Percentiles rank a stretch among this genome's conserved stretches.
Evolutionary conservation across 1,284 basidiomycete species (phyloP).

Genomic region (Cryptococcus deneoformans): DNA sequence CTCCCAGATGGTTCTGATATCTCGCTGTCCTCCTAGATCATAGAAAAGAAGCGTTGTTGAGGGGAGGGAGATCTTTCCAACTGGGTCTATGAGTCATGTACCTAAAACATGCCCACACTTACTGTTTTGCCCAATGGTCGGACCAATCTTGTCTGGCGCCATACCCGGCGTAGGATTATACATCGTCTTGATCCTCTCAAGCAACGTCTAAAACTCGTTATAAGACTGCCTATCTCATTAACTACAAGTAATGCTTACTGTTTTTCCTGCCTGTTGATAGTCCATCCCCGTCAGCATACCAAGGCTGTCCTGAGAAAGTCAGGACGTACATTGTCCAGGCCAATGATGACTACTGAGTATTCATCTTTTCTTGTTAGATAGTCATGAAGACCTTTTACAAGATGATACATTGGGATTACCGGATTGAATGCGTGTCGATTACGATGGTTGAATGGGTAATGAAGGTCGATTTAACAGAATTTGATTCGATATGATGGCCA

Average conservation of each 20-base stretch:
- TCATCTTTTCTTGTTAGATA: conserved; percentile 90
- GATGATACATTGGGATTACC: conserved; percentile 66
- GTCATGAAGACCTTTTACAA: conserved; percentile 82
- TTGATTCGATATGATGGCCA: not conserved
- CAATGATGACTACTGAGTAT: conserved; percentile 89
- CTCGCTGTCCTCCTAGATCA: conserved; percentile 87
- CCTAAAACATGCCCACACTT: conserved; percentile 21
- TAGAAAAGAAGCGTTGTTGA: conserved; percentile 92
- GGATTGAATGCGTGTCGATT: not conserved
- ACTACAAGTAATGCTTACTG: conserved; percentile 54
- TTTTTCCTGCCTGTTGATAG: conserved; percentile 69
- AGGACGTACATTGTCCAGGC: conserved; percentile 53
- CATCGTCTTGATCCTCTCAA: conserved; percentile 88
- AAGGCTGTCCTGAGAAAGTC: not conserved
- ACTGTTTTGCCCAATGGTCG: conserved; percentile 96
- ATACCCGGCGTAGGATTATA: conserved; percentile 83
- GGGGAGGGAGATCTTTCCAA: conserved; percentile 84
- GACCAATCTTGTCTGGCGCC: conserved; percentile 82
- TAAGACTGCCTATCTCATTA: not conserved
- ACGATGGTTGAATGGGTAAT: not conserved
- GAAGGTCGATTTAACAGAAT: not conserved
- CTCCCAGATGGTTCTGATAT: conserved; percentile 88
- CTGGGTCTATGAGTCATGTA: conserved; percentile 50
- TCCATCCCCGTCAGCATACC: conserved; percentile 2
- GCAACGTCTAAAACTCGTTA: conserved; percentile 86